phyloP scores from a whole-genome alignment of 2,329 filamentous ascomycete species.

The Orbilia javanica region DNA sequence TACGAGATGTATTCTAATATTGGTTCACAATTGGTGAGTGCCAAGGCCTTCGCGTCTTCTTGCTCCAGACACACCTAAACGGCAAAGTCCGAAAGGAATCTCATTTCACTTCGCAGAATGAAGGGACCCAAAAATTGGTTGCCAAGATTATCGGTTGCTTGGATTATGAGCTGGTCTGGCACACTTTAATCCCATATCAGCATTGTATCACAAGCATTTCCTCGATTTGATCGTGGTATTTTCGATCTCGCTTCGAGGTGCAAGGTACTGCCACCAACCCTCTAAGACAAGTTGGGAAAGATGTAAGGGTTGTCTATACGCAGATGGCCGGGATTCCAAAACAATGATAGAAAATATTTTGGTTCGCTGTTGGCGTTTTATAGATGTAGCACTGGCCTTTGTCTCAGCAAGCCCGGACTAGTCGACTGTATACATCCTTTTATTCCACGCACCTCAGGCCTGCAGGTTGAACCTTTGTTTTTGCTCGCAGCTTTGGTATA shows the following conservation, averaged over 20 bases:
- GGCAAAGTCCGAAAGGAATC: conserved; percentile 4
- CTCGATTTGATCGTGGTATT: conserved; percentile 3
- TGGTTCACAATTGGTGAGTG: conserved; percentile 1
- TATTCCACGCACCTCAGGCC: too few relatives aligned
- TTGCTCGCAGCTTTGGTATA: background rate
- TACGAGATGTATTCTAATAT: background rate
- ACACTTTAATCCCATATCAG: background rate
- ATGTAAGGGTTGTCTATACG: background rate
- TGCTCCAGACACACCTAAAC: background rate
- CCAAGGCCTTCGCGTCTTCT: background rate
- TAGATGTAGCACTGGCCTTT: too few relatives aligned
- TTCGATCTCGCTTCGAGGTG: conserved; percentile 19
- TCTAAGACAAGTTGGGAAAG: background rate
- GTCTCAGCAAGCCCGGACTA: too few relatives aligned
- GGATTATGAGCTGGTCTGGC: background rate
- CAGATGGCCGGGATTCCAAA: background rate
- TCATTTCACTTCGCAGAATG: too few relatives aligned
- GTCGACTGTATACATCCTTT: too few relatives aligned
- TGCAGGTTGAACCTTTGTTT: background rate
- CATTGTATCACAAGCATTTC: conserved; percentile 9
- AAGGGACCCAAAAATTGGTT: too few relatives aligned
- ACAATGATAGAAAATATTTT: too few relatives aligned
- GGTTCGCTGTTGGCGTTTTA: too few relatives aligned
- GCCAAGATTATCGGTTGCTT: background rate
- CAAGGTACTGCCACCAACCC: background rate